A percentile compares a stretch with the other conserved stretches of the same genome.
These are phyloP conservation scores for Tuctoria greenei DNA, from an alignment of 176 grass and related monocot species.

Conservation along the genomic window DNA sequence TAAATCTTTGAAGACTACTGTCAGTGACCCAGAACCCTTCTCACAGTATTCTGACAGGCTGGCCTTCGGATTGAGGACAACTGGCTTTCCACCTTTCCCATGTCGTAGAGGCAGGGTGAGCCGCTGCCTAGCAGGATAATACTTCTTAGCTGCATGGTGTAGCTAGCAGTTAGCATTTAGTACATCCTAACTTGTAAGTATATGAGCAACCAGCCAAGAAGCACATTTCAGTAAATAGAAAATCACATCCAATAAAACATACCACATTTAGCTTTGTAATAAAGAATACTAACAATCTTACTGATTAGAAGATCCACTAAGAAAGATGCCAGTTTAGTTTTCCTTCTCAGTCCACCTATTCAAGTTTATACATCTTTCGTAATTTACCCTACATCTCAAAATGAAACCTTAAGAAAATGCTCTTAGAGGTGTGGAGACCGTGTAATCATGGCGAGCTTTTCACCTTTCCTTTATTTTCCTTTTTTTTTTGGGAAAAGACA, in stretches of 20 bases:
- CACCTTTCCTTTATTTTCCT: no score
- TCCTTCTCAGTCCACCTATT: no score
- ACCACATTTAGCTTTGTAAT: neutral
- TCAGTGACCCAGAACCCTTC: conserved; percentile 60
- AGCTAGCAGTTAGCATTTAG: conserved; percentile 3
- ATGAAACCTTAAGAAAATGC: no score
- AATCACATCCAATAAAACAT: conserved; percentile 8
- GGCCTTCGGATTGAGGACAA: conserved; percentile 67
- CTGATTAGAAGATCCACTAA: neutral
- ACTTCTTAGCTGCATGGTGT: conserved; percentile 72
- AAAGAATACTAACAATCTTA: conserved; percentile 5
- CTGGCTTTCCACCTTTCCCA: conserved; percentile 57
- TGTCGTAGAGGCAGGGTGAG: conserved; percentile 69
- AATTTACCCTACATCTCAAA: no score
- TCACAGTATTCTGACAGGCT: conserved; percentile 76
- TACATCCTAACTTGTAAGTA: neutral
- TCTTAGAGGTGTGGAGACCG: no score
- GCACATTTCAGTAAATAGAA: neutral
- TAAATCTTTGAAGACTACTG: conserved; percentile 91
- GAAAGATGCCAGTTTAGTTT: no score
- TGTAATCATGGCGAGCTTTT: no score
- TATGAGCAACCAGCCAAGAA: conserved; percentile 15
- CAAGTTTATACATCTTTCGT: no score
- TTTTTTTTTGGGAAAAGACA: no score
- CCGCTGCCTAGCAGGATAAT: conserved; percentile 80